Evolutionary conservation across 148 eudicot species (phyloP).

Genomic region (Diospyros lotus): DNA sequence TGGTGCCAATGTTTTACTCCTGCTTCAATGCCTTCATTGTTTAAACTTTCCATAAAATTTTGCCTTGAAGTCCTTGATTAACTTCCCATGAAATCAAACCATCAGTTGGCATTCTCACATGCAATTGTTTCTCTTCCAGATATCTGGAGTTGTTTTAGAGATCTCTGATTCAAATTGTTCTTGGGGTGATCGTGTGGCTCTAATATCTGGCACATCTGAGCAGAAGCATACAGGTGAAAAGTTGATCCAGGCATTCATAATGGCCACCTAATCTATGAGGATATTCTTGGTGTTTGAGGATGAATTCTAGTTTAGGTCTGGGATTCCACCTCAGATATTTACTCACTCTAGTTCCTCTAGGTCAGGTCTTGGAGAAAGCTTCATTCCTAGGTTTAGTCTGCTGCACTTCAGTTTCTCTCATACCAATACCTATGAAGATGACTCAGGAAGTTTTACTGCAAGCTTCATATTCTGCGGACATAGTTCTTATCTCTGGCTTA

Average conservation of each 20-base stretch:
- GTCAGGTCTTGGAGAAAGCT: conserved; percentile 26
- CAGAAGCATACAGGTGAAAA: conserved; percentile 90
- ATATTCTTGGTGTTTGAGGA: conserved; percentile 26
- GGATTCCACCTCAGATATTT: conserved; percentile 21
- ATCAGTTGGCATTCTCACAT: conserved; percentile 17
- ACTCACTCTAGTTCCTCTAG: conserved; percentile 29
- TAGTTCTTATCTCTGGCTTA: conserved; percentile 9
- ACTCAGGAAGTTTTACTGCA: not conserved
- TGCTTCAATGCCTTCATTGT: not conserved
- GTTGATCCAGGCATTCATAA: conserved; percentile 85
- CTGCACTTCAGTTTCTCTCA: conserved; percentile 7
- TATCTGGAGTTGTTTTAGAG: conserved; percentile 87
- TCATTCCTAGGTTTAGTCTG: conserved; percentile 17
- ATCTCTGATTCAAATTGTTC: conserved; percentile 71
- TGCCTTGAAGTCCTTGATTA: too few species aligned
- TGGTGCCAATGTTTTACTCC: not conserved
- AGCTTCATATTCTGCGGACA: conserved; percentile 14
- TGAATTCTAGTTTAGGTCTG: conserved; percentile 27
- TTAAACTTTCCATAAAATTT: too few species aligned
- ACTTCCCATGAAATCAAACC: too few species aligned
- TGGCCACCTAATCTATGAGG: conserved; percentile 55
- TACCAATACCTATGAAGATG: conserved; percentile 1
- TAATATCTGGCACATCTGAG: conserved; percentile 80
- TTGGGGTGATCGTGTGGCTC: conserved; percentile 80
- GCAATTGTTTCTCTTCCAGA: conserved; percentile 42